Base-by-base conservation (phyloP, 2,329 filamentous ascomycete genomes). In the Myriosclerotinia scirpicola region DNA sequence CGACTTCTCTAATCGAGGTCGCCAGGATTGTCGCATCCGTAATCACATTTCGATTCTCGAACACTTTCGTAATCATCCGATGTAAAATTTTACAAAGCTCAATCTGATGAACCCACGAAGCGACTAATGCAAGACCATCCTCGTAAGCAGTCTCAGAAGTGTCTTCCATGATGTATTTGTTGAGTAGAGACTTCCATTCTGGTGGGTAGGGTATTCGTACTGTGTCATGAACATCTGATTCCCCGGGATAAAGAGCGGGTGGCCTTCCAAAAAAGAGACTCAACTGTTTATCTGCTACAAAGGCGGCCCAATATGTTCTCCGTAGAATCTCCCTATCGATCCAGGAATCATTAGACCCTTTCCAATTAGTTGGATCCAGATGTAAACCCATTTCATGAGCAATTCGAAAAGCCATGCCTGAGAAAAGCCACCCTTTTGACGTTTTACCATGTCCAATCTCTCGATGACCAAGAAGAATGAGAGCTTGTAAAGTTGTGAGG, bases 351-450 rank as follows among this genome's bases (percentile, higher is more conserved):
- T 75, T 74, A 9, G 77, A 76, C 30, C 76, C 75, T 54, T 79
- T 77, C 82, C 81, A 83, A 69, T 83, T 83, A 61, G 77, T 81
- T 0, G 82, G 82, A 60, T 84, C 82, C 0, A 84, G 77, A 69
- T 84, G 82, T 20, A 84, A 76, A 1, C 82, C 82, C 82, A 84
- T 84, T 69, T 82, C 82, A 61, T 83, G 81, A 0, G 81, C 79
- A 17, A 84, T 75, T 5, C 82, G 78, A 69, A 82, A 84, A 11
- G 81, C 81, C 81, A 84, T 83, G 56, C 81, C 81, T 38, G 81
- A 82, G 63, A 81, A 83, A 1, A 83, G 73, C 82, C 82, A 84
- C 15, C 82, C 81, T 64, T 82, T 83, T 22, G 81, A 83, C 2
- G 78, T 74, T n/a, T 79, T 78, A 0, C 81, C 80, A 30, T 79